Base-by-base conservation (phyloP, 2,329 filamentous ascomycete genomes). In the Calonectria ilicicola region DNA sequence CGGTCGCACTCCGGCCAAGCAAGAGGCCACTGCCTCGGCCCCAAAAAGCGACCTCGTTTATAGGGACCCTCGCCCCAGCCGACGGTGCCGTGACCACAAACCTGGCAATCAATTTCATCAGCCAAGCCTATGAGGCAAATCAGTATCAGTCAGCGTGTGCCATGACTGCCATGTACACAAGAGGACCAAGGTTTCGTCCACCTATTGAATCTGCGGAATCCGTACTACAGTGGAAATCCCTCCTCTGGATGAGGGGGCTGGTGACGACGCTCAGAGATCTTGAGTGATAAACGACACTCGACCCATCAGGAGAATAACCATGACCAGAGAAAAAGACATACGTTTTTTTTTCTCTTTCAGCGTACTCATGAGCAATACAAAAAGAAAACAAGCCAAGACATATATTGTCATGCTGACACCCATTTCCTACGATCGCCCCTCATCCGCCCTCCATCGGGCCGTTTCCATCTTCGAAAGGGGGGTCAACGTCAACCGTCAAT, bases 371-470 rank as follows among this genome's bases (percentile, higher is more conserved):
- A 19, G 21, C 7, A 23, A 10, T 6, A 14, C 29, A 27, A 40
- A 40, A 23, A 14, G 27, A 32, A 49, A 35, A 2, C 26, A 40
- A 44, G 26, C 49, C 26, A 19, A 56, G 32, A 49, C 62, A 14
- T 35, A 21, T n/a, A 51, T 19, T 27, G 32, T 27, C 46, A 46
- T 26, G 38, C 35, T 26, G 47, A 32, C 65, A 38, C 66, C 27
- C 53, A 60, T 40, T 56, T 38, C 29, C 58, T 42, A 29, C 60
- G 62, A 56, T 47, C 46, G 27, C 40, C 69, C 47, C 40, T 38
- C 29, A 35, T 40, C 62, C 63, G 47, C 69, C n/a, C 69, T 64
- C 53, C 56, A 68, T 72, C 69, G 69, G 69, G 27, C 69, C 69
- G 64, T 72, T 65, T 72, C 10, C n/a, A 62, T 27, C 19, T 27